Conservation (phyloP, 1,139 yeast species). For the Kodamaea ohmeri region DNA sequence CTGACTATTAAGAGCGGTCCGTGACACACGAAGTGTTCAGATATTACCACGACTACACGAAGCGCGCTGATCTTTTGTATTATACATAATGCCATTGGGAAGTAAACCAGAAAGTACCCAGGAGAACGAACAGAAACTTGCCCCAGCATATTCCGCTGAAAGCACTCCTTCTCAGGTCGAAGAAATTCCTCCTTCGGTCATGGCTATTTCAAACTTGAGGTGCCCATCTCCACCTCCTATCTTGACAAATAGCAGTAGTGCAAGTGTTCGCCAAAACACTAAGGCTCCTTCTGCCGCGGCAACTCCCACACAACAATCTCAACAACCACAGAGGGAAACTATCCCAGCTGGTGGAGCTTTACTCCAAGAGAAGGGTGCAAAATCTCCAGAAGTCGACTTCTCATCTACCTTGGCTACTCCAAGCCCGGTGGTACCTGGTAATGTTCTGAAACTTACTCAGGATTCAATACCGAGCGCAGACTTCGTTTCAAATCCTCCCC, state of each 20-base stretch:
- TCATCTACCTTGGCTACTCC: neutral
- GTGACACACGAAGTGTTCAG: constrained; percentile 1
- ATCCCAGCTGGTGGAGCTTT: constrained; percentile 53
- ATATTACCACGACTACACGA: neutral
- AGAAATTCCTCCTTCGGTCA: constrained; percentile 38
- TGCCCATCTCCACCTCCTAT: constrained; percentile 74
- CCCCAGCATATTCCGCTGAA: neutral
- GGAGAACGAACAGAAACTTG: neutral
- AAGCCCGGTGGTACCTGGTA: constrained; percentile 4
- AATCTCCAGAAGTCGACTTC: constrained; percentile 1
- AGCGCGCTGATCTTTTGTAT: neutral
- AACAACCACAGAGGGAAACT: constrained; percentile 28
- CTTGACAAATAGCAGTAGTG: constrained; percentile 33
- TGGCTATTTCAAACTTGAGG: constrained; percentile 56
- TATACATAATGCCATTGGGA: neutral
- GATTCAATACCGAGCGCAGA: constrained; percentile 29
- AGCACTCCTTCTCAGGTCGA: constrained; percentile 9
- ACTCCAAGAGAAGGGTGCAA: constrained; percentile 33
- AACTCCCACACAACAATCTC: constrained; percentile 8
- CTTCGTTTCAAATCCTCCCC: constrained; percentile 32
- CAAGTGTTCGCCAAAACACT: constrained; percentile 9
- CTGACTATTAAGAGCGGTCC: neutral
- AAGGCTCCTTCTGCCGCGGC: constrained; percentile 13
- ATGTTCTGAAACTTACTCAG: constrained; percentile 10
- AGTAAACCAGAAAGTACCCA: neutral